Percentiles rank a stretch among this genome's conserved stretches.
These are phyloP conservation scores for Phytopythium mirpurense DNA, from an alignment of 352 stramenopile genomes.

Conservation along the genomic window DNA sequence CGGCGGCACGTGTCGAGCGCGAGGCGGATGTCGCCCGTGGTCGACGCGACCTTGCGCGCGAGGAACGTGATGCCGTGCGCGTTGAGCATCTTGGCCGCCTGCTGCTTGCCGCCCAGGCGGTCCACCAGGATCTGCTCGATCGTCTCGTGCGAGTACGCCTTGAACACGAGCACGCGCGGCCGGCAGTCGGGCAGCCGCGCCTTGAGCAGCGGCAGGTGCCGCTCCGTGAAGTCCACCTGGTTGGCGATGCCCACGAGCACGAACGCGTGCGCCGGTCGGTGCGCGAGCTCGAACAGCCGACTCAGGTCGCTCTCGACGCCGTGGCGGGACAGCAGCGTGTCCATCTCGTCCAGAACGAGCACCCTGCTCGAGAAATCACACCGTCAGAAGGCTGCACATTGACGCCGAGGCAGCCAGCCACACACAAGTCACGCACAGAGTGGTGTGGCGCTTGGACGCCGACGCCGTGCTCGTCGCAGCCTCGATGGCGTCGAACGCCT, in stretches of 20 bases:
- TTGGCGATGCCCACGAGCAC: constrained; percentile 81
- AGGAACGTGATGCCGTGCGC: constrained; percentile 70
- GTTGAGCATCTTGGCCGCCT: constrained; percentile 51
- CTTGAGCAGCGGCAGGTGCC: constrained; percentile 57
- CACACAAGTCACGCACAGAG: constrained; percentile 52
- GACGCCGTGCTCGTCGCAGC: constrained; percentile 26
- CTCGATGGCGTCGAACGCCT: constrained; percentile 68
- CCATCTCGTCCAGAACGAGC: constrained; percentile 81
- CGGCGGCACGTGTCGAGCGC: constrained; percentile 71
- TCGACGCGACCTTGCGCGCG: constrained; percentile 73
- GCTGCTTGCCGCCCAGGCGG: constrained; percentile 44
- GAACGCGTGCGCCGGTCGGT: constrained; percentile 51
- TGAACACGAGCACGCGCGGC: constrained; percentile 69
- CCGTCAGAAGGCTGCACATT: too few relatives aligned
- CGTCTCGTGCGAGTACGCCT: constrained; percentile 71
- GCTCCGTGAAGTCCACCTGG: constrained; percentile 81
- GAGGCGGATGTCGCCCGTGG: constrained; percentile 67
- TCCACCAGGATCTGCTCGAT: constrained; percentile 75
- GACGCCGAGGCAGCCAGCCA: too few relatives aligned
- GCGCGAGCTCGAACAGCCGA: constrained; percentile 72
- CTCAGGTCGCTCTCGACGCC: constrained; percentile 65
- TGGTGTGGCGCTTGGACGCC: constrained; percentile 30
- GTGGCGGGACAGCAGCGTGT: constrained; percentile 61
- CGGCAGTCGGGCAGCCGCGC: constrained; percentile 43
- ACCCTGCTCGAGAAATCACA: constrained; percentile 25